Base-by-base conservation (phyloP, 129 eudicot genomes). In the Flaveria bidentis region DNA sequence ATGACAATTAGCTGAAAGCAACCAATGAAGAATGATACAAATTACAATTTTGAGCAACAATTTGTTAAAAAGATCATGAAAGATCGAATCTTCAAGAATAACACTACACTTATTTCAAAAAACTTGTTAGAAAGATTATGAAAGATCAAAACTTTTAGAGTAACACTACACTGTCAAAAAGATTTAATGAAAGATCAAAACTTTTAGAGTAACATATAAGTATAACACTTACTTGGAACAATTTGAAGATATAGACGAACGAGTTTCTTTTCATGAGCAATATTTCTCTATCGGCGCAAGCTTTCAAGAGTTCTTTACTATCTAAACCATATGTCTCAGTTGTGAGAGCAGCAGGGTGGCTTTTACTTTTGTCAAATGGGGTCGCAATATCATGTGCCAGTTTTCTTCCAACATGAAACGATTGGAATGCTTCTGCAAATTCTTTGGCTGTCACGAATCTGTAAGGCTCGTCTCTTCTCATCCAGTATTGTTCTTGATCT, bases 401-500 rank as follows among this genome's bases (percentile, higher is more conserved):
- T 44, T 53, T 81, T 33, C 75, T 52, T 46, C 96, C 97, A 53
- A 84, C 85, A 67, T 87, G 96, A 77, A 87, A 92, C 7, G 90
- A 89, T 44, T 81, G 72, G 66, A 80, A 87, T 53, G 96, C 96
- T 60, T 84, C 91, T 4, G 82, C 75, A 73, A 92, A 92, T 81
- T 92, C 93, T 49, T 81, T 82, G 18, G 85, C 76, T 44, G 93
- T 83, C 33, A 92, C 73, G 70, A 87, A 92, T 62, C 87, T 80
- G 51, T 92, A 89, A 13, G 96, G 91, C 75, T 81, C 80, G 17
- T 92, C 83, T 51, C 77, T 80, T 12, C 82, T 79, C 23, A 66
- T 20, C 97, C 97, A 92, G 69, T 89, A 92, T 50, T 89, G 96
- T n/a, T 82, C 20, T 80, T 92, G 98, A 82, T 92, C 98, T 83